A percentile compares a stretch with the other conserved stretches of the same genome.
These are phyloP conservation scores for Ophiostoma tasmaniense DNA, from an alignment of 2,329 filamentous ascomycete genomes.

Conservation along the genomic window DNA sequence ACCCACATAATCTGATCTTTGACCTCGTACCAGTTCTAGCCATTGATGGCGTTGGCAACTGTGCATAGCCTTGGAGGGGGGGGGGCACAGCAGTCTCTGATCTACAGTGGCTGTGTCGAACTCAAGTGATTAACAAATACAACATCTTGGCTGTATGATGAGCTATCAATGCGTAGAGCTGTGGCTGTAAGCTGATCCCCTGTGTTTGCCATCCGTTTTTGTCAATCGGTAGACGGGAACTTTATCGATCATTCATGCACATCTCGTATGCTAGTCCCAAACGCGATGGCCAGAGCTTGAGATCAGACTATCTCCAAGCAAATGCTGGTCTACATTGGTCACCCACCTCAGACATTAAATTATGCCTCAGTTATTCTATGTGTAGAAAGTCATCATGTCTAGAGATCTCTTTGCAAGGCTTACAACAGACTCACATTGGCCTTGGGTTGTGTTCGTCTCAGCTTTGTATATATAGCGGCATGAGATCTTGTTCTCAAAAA, in stretches of 20 bases:
- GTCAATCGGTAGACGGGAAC: not conserved
- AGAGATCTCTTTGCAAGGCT: not conserved
- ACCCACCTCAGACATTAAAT: not conserved
- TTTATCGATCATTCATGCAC: not conserved
- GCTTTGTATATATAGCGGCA: not conserved
- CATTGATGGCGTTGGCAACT: not conserved
- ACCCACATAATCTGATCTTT: not conserved
- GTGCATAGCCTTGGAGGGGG: not conserved
- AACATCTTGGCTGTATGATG: not conserved
- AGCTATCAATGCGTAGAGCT: not conserved
- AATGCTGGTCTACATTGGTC: not conserved
- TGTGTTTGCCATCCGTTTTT: not conserved
- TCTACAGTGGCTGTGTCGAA: not conserved
- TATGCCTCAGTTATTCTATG: not conserved
- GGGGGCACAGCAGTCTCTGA: not conserved
- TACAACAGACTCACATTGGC: not conserved
- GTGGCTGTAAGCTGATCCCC: not conserved
- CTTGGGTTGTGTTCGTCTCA: not conserved
- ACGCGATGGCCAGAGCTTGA: not conserved
- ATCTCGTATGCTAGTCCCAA: not conserved
- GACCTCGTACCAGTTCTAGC: not conserved
- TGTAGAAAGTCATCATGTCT: not conserved
- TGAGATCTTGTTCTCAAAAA: not conserved
- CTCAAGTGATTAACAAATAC: not conserved
- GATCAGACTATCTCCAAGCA: not conserved